Evolutionary conservation across 495 filamentous ascomycete species (phyloP).

Genomic region (Aspergillus funiculosus): DNA sequence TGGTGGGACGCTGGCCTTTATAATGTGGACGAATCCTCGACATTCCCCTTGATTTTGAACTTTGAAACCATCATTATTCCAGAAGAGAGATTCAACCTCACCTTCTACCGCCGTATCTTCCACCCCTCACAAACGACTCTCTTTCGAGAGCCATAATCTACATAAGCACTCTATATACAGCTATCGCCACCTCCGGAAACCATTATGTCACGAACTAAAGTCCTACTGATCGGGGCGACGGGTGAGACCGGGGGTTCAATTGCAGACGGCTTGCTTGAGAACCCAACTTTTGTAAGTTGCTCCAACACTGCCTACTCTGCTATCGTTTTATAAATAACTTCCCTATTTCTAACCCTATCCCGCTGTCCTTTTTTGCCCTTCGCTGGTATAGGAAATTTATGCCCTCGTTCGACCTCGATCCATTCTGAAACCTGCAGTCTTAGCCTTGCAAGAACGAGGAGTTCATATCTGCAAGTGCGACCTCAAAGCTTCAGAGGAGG

Average conservation of each 20-base stretch:
- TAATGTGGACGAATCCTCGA: conserved; percentile 29
- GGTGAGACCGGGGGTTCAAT: conserved; percentile 48
- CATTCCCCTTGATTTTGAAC: conserved; percentile 10
- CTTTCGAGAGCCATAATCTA: too few relatives aligned
- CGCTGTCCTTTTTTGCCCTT: not conserved
- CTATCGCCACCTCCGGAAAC: conserved; percentile 12
- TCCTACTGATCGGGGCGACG: conserved; percentile 43
- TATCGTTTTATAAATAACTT: not conserved
- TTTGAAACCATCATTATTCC: not conserved
- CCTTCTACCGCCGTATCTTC: conserved; percentile 3
- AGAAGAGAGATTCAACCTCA: conserved; percentile 1
- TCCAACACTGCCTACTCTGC: not conserved
- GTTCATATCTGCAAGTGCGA: conserved; percentile 45
- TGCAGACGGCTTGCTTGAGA: conserved; percentile 39
- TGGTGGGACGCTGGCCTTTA: conserved; percentile 33
- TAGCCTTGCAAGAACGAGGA: conserved; percentile 39
- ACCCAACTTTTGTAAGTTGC: conserved; percentile 37
- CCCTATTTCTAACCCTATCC: not conserved
- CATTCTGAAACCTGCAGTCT: conserved; percentile 41
- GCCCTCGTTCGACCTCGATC: conserved; percentile 47
- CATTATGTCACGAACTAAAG: conserved; percentile 40
- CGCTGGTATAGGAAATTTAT: conserved; percentile 40
- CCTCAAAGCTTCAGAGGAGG: conserved; percentile 40
- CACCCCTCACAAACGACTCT: not conserved
- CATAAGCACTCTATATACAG: not conserved